Evolutionary conservation across 805 yeast genomes (phyloP).

Genomic region (Saccharomycopsis sp.): DNA sequence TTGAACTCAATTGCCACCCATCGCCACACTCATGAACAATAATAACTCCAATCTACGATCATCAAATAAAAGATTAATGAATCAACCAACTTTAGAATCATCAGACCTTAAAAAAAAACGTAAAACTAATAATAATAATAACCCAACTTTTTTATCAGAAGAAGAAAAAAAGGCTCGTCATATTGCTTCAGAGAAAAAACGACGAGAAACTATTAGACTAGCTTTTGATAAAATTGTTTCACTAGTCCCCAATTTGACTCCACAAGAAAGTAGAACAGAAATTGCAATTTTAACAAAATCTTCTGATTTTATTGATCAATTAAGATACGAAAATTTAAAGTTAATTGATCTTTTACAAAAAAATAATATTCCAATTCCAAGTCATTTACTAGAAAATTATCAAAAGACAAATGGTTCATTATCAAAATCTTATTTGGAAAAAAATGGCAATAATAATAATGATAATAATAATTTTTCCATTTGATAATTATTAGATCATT

Average conservation of each 20-base stretch:
- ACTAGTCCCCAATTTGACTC: constrained; percentile 61
- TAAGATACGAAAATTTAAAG: constrained; percentile 9
- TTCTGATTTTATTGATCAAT: constrained; percentile 15
- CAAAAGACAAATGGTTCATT: no score
- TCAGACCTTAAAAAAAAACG: no score
- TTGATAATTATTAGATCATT: no score
- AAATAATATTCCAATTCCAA: constrained; percentile 8
- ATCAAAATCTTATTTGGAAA: no score
- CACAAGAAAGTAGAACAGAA: constrained; percentile 73
- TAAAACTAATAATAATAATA: no score
- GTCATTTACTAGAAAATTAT: constrained; percentile 6
- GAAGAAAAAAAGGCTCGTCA: constrained; percentile 47
- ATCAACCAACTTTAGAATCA: no score
- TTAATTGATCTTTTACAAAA: constrained; percentile 5
- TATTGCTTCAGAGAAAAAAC: constrained; percentile 75
- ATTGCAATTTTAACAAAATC: constrained; percentile 57
- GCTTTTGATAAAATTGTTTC: constrained; percentile 71
- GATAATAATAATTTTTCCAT: no score
- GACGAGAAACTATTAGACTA: constrained; percentile 75
- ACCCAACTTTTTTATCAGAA: constrained; percentile 7
- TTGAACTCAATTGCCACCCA: no score
- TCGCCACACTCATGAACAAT: no score
- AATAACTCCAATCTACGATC: no score
- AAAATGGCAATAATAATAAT: no score
- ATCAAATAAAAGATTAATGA: no score